Evolutionary conservation across 371 early-diverging fungal species (phyloP).

Genomic region (Cokeromyces recurvatus): DNA sequence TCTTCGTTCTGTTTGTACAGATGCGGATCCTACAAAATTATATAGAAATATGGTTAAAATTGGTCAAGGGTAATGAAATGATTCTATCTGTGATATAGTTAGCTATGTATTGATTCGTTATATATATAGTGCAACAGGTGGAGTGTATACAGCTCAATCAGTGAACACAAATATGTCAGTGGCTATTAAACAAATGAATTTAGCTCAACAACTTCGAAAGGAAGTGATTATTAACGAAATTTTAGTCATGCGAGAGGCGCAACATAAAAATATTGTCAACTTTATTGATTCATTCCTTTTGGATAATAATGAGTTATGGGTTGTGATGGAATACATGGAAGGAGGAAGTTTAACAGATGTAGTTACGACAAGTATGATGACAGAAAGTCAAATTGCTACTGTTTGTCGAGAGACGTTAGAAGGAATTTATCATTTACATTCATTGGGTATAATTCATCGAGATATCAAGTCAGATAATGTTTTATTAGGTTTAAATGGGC

Average conservation of each 20-base stretch:
- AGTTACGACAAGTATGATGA: conserved; percentile 81
- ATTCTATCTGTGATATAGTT: background rate
- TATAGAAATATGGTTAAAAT: conserved; percentile 62
- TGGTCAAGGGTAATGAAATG: conserved; percentile 60
- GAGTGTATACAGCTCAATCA: conserved; percentile 74
- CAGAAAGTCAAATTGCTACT: conserved; percentile 82
- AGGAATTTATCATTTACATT: conserved; percentile 68
- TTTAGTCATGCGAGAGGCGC: conserved; percentile 71
- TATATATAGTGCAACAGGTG: conserved; percentile 43
- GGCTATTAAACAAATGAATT: conserved; percentile 88
- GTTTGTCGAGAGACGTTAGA: conserved; percentile 69
- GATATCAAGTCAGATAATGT: conserved; percentile 96
- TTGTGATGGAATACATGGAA: conserved; percentile 91
- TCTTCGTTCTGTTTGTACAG: conserved; percentile 83
- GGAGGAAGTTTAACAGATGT: conserved; percentile 85
- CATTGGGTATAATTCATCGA: conserved; percentile 85
- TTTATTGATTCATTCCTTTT: conserved; percentile 79
- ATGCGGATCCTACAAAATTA: conserved; percentile 76
- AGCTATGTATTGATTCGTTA: background rate
- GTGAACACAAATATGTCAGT: conserved; percentile 57
- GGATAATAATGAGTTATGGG: conserved; percentile 70
- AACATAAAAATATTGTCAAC: conserved; percentile 85
- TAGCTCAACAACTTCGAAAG: conserved; percentile 83
- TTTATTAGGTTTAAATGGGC: conserved; percentile 74
- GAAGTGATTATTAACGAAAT: conserved; percentile 91